These are phyloP conservation scores for Ramularia collo-cygni DNA, from an alignment of 2,329 filamentous ascomycete genomes.

Conservation along the genomic window DNA sequence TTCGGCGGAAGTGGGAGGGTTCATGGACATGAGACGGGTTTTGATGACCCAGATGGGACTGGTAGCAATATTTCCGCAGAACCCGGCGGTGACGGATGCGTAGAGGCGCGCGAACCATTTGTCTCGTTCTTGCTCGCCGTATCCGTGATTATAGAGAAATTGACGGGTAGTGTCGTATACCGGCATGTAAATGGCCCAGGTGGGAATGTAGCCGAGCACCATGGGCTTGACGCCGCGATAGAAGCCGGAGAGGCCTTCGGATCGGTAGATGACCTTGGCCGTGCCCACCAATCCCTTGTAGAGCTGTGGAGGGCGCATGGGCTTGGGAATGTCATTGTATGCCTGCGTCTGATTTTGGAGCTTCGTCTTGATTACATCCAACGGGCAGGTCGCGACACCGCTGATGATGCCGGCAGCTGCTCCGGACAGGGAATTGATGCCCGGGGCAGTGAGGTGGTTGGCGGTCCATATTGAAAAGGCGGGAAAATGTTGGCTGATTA, in stretches of 20 bases:
- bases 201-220: constrained; percentile 89
- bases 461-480: constrained; percentile 36
- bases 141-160: constrained; percentile 56
- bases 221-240: constrained; percentile 93
- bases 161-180: constrained; percentile 88
- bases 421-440: constrained; percentile 76
- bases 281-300: constrained; percentile 88
- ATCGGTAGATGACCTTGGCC: constrained; percentile 72
- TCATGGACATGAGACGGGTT: constrained; percentile 94
- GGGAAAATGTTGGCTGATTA: constrained; percentile 18
- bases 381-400: constrained; percentile 88
- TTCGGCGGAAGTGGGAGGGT: constrained; percentile 50
- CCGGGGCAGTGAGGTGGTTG: constrained; percentile 45
- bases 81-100: constrained; percentile 85
- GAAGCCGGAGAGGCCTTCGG: constrained; percentile 84
- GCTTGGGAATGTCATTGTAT: not conserved
- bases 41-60: constrained; percentile 99
- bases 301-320: not conserved
- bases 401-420: constrained; percentile 87
- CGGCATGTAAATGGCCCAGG: constrained; percentile 97
- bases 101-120: constrained; percentile 74
- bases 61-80: constrained; percentile 85
- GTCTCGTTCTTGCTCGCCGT: constrained; percentile 42
- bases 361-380: constrained; percentile 99
- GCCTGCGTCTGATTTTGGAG: constrained; percentile 66